These are phyloP conservation scores for Pseudogymnoascus sp. DNA, from an alignment of 2,329 filamentous ascomycete species.

Conservation along the genomic window DNA sequence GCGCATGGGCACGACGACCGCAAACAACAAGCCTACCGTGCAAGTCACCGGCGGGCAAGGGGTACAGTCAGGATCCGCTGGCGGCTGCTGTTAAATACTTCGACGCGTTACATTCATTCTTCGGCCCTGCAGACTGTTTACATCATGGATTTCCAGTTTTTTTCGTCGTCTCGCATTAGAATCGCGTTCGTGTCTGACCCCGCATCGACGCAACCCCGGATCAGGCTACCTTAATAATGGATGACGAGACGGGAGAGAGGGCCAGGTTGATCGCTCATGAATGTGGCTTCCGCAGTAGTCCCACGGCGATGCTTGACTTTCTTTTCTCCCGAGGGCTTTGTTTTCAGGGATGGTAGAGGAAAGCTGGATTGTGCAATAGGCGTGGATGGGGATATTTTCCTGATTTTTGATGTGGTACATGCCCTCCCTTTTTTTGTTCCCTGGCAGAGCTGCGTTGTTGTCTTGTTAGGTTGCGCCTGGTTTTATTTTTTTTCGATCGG, in stretches of 20 bases:
- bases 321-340: constrained; percentile 1
- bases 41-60: constrained; percentile 93
- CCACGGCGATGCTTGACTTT: constrained; percentile 6
- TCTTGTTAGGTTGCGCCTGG: constrained; percentile 7
- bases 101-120: background rate
- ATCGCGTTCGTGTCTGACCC: constrained; percentile 5
- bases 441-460: constrained; percentile 4
- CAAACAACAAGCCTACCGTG: constrained; percentile 96
- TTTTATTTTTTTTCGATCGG: constrained; percentile 6
- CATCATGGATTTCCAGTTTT: constrained; percentile 5
- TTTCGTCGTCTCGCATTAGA: constrained; percentile 7
- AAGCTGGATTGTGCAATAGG: constrained; percentile 6
- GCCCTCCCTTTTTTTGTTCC: background rate
- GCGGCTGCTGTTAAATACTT: constrained; percentile 76
- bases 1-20: constrained; percentile 93
- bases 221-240: constrained; percentile 8
- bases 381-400: constrained; percentile 6
- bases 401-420: constrained; percentile 8
- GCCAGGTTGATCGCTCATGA: background rate
- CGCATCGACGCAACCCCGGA: constrained; percentile 4
- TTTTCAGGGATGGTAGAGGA: constrained; percentile 7
- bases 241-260: constrained; percentile 2
- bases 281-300: background rate
- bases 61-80: constrained; percentile 77
- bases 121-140: constrained; percentile 2